Base-by-base conservation (phyloP, 2,329 filamentous ascomycete genomes). In the Fusarium sambucinum region DNA sequence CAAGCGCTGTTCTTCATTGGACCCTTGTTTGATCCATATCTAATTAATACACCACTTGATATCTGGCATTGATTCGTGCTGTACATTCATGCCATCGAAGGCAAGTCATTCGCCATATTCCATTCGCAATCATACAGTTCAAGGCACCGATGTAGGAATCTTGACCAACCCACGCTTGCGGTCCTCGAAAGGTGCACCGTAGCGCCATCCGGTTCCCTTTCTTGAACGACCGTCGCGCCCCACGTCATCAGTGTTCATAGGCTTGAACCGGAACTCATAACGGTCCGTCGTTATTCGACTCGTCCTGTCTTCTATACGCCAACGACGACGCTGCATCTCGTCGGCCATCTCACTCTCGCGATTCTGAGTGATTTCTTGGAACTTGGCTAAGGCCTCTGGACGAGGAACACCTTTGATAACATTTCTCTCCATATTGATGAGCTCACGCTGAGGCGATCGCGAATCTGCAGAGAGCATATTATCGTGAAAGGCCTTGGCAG, bases 71-170 rank as follows among this genome's bases (percentile, higher is more conserved):
- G 63, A 70, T 73, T 73, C 60, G 51, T 74, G 63, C 69, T 70
- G 62, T 74, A 74, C 72, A 74, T 59, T 72, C 68, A 48, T 63
- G 63, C 59, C 61, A 56, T 56, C 58, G 54, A 58, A 48, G 32
- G 17, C 48, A 45, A 59, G 32, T 37, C 51, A 58, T 41, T 50
- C 23, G 23, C 47, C 59, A 48, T 45, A 56, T 70, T 33, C 44
- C 68, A 59, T 45, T 59, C 40, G 64, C 59, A 68, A 54, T 68
- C 48, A 72, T 63, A 64, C 64, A 65, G 44, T 61, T 82, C 71
- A 87, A 62, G 84, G 85, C 55, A 90, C 87, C 54, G 82, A 85
- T 35, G 85, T 90, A 23, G 89, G 89, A 74, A 91, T 91, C 84
- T 91, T 91, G 80, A 90, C 78, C 75, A 85, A 74, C n/a, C 87